These are phyloP conservation scores for apple (Malus domestica) DNA, from an alignment of 306 rosid species.

Conservation along the genomic window ASM211411v1 NC_041793.1:34967501-34968000, in stretches of 20 bases:
- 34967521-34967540: slow-evolving; percentile 35
- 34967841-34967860: slow-evolving; percentile 19
- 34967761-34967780: too few relatives aligned
- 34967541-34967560: slow-evolving; percentile 34
- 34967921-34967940: background rate
- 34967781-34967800: too few relatives aligned
- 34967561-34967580: slow-evolving; percentile 28
- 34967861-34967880: background rate
- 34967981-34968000: too few relatives aligned
- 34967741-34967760: too few relatives aligned
- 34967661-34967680: background rate
- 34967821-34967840: slow-evolving; percentile 12
- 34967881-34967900: slow-evolving; percentile 22
- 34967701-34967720: too few relatives aligned
- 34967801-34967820: too few relatives aligned
- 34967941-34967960: too few relatives aligned
- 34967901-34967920: background rate
- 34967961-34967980: too few relatives aligned
- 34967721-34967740: too few relatives aligned
- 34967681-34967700: too few relatives aligned
- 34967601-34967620: slow-evolving; percentile 32
- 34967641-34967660: slow-evolving; percentile 43
- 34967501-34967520: slow-evolving; percentile 39
- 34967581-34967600: slow-evolving; percentile 41
- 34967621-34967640: slow-evolving; percentile 21